Evolutionary conservation across 192 early-diverging fungal species (phyloP), one percentile per base, ranked within the genome.

Genomic region (Lobosporangium transversale): DNA sequence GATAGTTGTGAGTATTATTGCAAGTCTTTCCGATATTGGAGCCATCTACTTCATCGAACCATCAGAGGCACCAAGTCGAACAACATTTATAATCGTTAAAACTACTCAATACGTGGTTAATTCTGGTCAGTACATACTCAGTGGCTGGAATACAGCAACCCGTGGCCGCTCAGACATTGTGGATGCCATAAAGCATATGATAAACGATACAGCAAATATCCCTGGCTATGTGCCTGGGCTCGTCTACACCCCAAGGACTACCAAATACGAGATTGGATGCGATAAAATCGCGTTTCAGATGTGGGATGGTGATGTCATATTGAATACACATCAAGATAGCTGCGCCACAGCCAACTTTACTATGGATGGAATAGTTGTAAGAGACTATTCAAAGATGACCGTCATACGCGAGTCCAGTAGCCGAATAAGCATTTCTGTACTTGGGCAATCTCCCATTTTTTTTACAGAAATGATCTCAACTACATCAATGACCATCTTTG

Each of bases 181-280:
- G 17, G 26, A 58, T 2, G 56, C 42, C 12, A 45, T 58, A 24
- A 24, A 12, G 3, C 14, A 1, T 14, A 45, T 58, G 33, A 0
- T 58, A 2, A 58, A 36, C 42, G 43, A 58, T 27, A 58, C 43
- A 3, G 31, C 4, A 15, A 45, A 18, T 29, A 58, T 31, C 42
- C 27, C 14, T 8, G 43, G 14, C 1, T 40, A 3, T 31, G 33
- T 6, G 9, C 2, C 1, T 29, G 42, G 57, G 29, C 23, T 40
- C 29, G 3, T 29, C 2, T 58, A 58, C 29, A 58, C 26, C 5
- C 57, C 57, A 4, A 23, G 42, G 14, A 44, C 26, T 31, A 47
- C 31, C 57, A 0, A 17, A 0, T 58, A 58, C 43, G 42, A 45
- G 23, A 17, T 58, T 3, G 57, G 26, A 4, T 66, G 53, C 30